Evolutionary conservation across 176 grass and related monocot species (phyloP), one percentile per base, ranked within the genome.

Genomic region (Puccinellia tenuiflora): DNA sequence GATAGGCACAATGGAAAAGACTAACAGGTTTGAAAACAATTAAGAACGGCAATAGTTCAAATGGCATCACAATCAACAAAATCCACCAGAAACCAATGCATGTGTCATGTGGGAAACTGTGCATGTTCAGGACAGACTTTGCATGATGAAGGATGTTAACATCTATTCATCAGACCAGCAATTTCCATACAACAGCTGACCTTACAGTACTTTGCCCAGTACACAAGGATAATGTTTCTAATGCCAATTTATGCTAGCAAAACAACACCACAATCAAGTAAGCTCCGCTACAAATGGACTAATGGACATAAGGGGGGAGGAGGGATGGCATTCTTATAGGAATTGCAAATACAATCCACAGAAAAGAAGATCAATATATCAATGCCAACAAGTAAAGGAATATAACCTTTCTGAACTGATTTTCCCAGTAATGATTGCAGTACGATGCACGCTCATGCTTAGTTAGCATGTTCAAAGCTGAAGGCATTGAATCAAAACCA

Each of bases 401-500:
- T 67, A 83, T 69, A 89, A 99, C 96, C 96, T 99, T 99, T 93
- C 85, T 99, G 78, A 99, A 99, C 61, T 99, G 92, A 56, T 99
- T 86, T 83, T 99, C 96, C 96, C 96, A 99, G 64, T 99, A 99
- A 74, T 63, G 92, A 18, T 99, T 99, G 87, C 96, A 99, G 62
- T 99, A 99, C 9, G 92, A 93, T 86, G 92, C 96, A 54, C 96
- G 96, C 74, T 99, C 96, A 61, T 93, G 89, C 68, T 96, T 99
- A 26, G 85, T 96, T 77, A 99, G 64, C 87, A 99, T 93, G 82
- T 91, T 99, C 52, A 99, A 78, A 74, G 96, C 93, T 63, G 92
- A 93, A 81, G 93, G 96, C 96, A 98, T 98, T 62, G 96, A 95
- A 87, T 98, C 92, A 95, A 98, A 98, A 85, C 96, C 96, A 85